Evolutionary conservation across 2,329 filamentous ascomycete species (phyloP), one percentile per base, ranked within the genome.

Genomic region (Microthyrium microscopicum): DNA sequence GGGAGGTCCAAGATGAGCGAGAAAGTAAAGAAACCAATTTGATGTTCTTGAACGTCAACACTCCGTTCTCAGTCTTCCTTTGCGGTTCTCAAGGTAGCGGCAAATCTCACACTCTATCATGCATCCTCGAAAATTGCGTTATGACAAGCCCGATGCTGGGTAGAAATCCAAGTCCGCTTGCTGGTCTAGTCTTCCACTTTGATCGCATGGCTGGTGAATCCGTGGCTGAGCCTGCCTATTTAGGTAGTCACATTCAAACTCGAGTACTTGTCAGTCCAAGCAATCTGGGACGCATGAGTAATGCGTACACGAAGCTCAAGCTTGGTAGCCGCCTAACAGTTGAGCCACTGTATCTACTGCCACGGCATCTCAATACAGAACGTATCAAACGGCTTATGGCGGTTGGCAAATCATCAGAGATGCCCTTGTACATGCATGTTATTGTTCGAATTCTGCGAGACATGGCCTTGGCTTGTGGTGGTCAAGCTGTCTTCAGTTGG

Each of bases 71-170:
- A 0, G 55, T 61, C 0, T 76, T 76, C 45, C 67, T 77, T 15
- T 77, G 72, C 38, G 72, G 72, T 1, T 65, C 65, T 2, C 70
- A 76, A 42, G 72, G 71, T 0, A 66, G 62, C 26, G 72, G 72
- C 0, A 76, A 76, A 43, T 68, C 62, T 15, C 67, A 76, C 37
- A 73, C 70, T 0, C 52, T 73, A 2, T 64, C 67, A 0, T 70
- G 64, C 42, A 53, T 77, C 30, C 53, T 75, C 1, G 69, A 77
- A 44, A 72, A 69, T 40, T 73, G 64, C 22, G 51, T 77, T 0
- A 50, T 70, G 1, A 42, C 48, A 0, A 64, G 46, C 5, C 33
- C 56, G 0, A 42, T 48, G 3, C 45, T 63, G 2, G 64, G 62
- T 1, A 49, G 47, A 3, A 46, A 73, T 1, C 56, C 59, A 0